Conservation (phyloP, 2,329 filamentous ascomycete species). For the Fusarium sp. region DNA sequence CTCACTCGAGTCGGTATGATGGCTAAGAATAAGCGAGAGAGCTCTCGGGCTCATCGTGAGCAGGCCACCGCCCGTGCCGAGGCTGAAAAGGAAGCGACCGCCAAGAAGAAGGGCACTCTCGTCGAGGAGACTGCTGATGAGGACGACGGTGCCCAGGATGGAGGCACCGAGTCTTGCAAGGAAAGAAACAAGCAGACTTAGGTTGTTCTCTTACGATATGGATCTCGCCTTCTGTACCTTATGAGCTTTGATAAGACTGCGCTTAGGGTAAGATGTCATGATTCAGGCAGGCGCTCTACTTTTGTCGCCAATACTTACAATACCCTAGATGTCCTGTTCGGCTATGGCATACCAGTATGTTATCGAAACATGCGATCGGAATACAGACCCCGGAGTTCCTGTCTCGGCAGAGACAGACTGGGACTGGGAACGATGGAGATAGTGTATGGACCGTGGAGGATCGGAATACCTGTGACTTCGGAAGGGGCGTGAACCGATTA, state of each 20-base stretch:
- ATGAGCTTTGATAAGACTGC: neutral
- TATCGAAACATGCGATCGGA: neutral
- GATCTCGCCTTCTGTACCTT: neutral
- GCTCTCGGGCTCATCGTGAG: neutral
- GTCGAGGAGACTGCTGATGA: neutral
- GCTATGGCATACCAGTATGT: neutral
- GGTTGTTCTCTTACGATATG: neutral
- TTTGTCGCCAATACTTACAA: neutral
- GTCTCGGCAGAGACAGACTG: neutral
- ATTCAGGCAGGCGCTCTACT: neutral
- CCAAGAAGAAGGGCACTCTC: neutral
- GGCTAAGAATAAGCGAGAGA: constrained; percentile 34
- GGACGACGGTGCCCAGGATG: neutral
- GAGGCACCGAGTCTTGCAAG: neutral
- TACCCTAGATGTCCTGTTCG: neutral
- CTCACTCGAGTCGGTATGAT: constrained; percentile 29
- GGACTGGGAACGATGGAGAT: neutral
- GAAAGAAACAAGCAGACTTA: constrained; percentile 2
- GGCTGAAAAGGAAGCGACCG: neutral
- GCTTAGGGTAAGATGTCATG: neutral
- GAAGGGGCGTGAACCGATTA: neutral
- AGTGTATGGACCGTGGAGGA: neutral
- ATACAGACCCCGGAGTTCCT: neutral
- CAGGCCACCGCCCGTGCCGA: neutral
- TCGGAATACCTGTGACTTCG: neutral